These are phyloP conservation scores for Cicer judaicum DNA, from an alignment of 306 rosid genomes.

Conservation along the genomic window DNA sequence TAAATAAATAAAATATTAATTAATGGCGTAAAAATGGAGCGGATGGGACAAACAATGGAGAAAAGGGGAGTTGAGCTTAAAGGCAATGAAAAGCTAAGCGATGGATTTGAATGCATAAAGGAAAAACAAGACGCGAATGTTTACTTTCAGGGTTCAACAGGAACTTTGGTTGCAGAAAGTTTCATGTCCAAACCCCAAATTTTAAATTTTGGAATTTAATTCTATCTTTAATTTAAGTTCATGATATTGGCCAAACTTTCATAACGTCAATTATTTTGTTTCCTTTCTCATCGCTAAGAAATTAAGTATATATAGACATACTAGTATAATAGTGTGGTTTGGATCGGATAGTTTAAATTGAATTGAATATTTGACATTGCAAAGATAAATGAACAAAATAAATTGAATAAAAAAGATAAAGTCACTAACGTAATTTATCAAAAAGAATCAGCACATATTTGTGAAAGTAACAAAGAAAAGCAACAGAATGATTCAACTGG, in stretches of 20 bases:
- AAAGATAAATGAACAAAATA: background rate
- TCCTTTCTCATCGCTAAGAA: background rate
- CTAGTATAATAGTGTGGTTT: too few species aligned
- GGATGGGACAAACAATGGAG: background rate
- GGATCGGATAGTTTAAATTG: too few species aligned
- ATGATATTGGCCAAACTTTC: conserved; percentile 27
- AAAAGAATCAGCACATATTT: background rate
- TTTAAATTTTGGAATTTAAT: conserved; percentile 9
- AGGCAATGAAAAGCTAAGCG: conserved; percentile 10
- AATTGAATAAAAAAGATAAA: too few species aligned
- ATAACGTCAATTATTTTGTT: conserved; percentile 37
- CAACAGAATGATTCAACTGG: conserved; percentile 28
- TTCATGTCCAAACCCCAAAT: conserved; percentile 2
- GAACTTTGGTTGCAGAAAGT: conserved; percentile 25
- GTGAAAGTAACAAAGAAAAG: conserved; percentile 30
- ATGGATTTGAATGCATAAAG: conserved; percentile 40
- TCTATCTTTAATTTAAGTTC: background rate
- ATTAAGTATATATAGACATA: background rate
- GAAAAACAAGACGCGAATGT: conserved; percentile 42
- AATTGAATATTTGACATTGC: too few species aligned
- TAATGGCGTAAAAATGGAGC: background rate
- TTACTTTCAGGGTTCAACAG: conserved; percentile 34
- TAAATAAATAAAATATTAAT: too few species aligned
- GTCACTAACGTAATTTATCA: background rate
- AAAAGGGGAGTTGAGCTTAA: background rate